phyloP scores from a whole-genome alignment of 2,329 filamentous ascomycete species.

The Paecilomyces formosus region DNA sequence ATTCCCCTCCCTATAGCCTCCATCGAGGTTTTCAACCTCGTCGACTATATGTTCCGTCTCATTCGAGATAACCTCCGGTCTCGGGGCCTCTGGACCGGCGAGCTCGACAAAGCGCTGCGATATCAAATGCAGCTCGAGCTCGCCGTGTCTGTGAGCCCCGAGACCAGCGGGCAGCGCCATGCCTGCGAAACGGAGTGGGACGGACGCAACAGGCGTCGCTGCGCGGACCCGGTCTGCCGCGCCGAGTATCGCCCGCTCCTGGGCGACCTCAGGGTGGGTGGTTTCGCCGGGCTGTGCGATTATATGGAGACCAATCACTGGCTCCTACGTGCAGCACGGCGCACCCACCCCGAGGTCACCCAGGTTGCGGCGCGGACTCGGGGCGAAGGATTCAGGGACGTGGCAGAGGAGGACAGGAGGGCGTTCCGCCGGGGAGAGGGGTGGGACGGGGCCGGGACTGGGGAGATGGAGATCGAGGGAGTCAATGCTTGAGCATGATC shows the following conservation, averaged over 20 bases:
- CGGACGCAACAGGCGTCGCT: conserved; percentile 17
- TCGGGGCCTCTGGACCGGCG: conserved; percentile 5
- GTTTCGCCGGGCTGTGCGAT: conserved; percentile 12
- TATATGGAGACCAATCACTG: conserved; percentile 19
- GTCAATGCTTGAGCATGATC: conserved; percentile 6
- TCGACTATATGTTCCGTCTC: conserved; percentile 25
- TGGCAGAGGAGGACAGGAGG: conserved; percentile 15
- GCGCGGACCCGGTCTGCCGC: conserved; percentile 16
- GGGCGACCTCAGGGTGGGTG: conserved; percentile 9
- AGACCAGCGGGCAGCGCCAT: conserved; percentile 15
- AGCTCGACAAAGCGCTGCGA: conserved; percentile 14
- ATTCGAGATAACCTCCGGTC: conserved; percentile 23
- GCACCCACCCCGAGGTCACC: conserved; percentile 21
- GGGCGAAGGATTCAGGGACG: conserved; percentile 21
- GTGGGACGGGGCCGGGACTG: conserved; percentile 24
- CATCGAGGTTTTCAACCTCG: conserved; percentile 16
- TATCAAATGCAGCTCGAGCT: conserved; percentile 20
- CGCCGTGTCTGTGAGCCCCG: conserved; percentile 8
- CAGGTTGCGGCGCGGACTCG: conserved; percentile 14
- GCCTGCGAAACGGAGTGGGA: conserved; percentile 27
- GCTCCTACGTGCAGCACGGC: conserved; percentile 22
- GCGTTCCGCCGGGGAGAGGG: conserved; percentile 23
- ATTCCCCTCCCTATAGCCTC: conserved; percentile 11
- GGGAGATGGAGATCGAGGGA: conserved; percentile 25
- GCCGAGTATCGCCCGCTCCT: conserved; percentile 14